Evolutionary conservation across 768 basidiomycete genomes (phyloP), one percentile per base, ranked within the genome.

Genomic region (Clitopilus passeckerianus): DNA sequence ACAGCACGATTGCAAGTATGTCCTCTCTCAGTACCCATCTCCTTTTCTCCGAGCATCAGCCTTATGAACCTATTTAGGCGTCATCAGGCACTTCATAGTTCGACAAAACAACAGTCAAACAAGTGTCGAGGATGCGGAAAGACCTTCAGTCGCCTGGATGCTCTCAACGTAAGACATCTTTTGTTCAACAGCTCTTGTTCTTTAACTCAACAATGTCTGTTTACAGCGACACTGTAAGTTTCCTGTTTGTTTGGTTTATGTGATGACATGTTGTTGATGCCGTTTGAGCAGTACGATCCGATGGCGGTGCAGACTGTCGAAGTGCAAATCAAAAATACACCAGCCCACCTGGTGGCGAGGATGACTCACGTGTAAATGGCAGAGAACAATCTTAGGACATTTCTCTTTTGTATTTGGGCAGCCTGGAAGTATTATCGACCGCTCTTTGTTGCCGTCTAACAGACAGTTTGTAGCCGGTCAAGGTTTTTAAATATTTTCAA

Each of bases 1-100:
- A 50, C 93, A 95, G 71, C 95, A 98, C 72, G 95, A 98, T 70
- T 96, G 94, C 90, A 97, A 97, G 89, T 91, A 68, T 70, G 90
- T 86, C 16, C 43, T 24, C 52, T 61, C 57, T 12, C 57, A 16
- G 27, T 30, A 30, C 27, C 27, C 27, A 43, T 37, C 61, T 64
- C 56, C 41, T 55, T 53, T 33, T 37, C 37, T 53, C 43, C 59
- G 43, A 60, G 54, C 56, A 43, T 44, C 33, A 55, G 16, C 20
- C 60, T 61, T 53, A 50, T n/a, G 46, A 50, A 50, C 46, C 18
- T 20, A 22, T 50, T 35, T 70, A 91, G 90, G 71, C 89, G 95
- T 34, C 95, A 96, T 70, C 92, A 94, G 75, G 90, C 92, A 1
- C 78, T 98, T 6, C 95, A 98, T 65, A 85, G 20, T 18, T 23